Evolutionary conservation across 352 stramenopile genomes (phyloP), one percentile per base, ranked within the genome.

Genomic region (Phytopythium litorale): DNA sequence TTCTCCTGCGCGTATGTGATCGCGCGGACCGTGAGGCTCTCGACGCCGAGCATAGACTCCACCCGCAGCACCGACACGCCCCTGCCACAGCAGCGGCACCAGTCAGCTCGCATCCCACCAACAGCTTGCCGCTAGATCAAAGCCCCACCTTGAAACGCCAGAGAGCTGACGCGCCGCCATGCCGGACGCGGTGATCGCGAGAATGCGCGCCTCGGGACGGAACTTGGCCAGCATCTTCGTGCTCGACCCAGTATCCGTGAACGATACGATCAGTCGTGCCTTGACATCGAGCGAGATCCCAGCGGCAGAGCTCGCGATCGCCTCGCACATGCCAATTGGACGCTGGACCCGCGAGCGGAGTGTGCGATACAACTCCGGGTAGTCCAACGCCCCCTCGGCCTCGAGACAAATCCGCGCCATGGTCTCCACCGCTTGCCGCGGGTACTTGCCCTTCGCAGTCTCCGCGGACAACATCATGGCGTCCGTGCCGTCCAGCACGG

Each of bases 401-500:
- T 98, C 94, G 43, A 87, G 73, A 55, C 87, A 97, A 53, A 98
- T 98, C 38, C 83, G 82, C 12, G 90, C 76, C 96, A 98, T 98
- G 1, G 98, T 99, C 62, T 79, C 72, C 12, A 99, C 97, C 28
- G 98, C 92, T 57, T 97, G 85, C 12, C 87, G 75, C 18, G 98
- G 97, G 72, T 99, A 98, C 66, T 98, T 88, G 45, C 98, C 98
- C 61, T 98, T 99, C 32, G 98, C 98, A 2, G 97, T 99, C 84
- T 99, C 98, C 33, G 96, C 98, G 23, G 95, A 99, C 28, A 99
- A 70, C 98, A 99, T 99, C 63, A 99, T 92, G n/a, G 87, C 92
- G 77, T 99, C 98, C 15, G 97, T 99, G 54, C 97, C 97, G 68
- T 99, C 98, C 11, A 99, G 73, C 38, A 99, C 97, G 37, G 98